Evolutionary conservation across 441 rosid species (phyloP).

Genomic region (Pelargonium australe): DNA sequence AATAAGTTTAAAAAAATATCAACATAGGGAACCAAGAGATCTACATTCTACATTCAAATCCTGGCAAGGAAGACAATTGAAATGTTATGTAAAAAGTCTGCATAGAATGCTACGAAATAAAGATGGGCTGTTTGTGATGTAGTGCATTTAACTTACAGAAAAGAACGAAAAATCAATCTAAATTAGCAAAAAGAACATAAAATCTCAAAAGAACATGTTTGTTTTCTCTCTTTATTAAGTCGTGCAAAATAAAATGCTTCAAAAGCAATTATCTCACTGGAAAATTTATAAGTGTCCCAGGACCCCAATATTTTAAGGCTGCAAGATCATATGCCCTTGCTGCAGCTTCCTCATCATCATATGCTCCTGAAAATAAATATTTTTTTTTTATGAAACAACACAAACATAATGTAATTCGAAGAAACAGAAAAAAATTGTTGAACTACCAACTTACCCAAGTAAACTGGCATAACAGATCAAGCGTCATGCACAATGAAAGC

Average conservation of each 20-base stretch:
- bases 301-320: slow-evolving; percentile 76
- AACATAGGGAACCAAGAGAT: neutral
- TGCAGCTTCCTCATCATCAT: slow-evolving; percentile 84
- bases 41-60: neutral
- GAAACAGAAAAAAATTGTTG: neutral
- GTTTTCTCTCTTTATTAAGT: neutral
- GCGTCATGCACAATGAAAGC: slow-evolving; percentile 22
- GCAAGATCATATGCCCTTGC: slow-evolving; percentile 78
- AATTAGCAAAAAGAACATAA: neutral
- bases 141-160: neutral
- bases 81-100: neutral
- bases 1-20: neutral
- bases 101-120: neutral
- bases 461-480: slow-evolving; percentile 41
- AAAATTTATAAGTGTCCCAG: slow-evolving; percentile 69
- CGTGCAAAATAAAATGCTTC: slow-evolving; percentile 9
- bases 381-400: neutral
- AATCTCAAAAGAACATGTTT: neutral
- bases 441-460: slow-evolving; percentile 54
- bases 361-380: slow-evolving; percentile 41
- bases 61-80: neutral
- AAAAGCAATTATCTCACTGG: slow-evolving; percentile 37
- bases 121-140: neutral
- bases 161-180: neutral
- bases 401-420: slow-evolving; percentile 1